These are phyloP conservation scores for Oryza officinalis DNA, from an alignment of 176 grass and related monocot species.

Conservation along the genomic window DNA sequence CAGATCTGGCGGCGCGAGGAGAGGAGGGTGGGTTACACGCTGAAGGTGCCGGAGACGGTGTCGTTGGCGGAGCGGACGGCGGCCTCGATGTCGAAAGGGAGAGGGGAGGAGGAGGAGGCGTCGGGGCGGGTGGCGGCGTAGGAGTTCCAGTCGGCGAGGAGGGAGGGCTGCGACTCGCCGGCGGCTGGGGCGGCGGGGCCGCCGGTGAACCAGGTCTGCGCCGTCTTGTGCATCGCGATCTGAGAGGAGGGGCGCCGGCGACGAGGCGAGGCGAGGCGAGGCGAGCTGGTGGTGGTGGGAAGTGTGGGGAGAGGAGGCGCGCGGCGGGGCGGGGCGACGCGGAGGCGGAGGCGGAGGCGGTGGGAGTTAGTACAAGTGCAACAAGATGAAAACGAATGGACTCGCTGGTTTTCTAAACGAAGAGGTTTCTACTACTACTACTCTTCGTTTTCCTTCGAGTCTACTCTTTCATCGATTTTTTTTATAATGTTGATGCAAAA, in stretches of 20 bases:
- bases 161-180: constrained; percentile 56
- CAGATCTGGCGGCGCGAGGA: background rate
- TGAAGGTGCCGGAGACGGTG: constrained; percentile 89
- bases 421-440: background rate
- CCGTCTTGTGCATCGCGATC: constrained; percentile 68
- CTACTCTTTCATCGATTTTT: background rate
- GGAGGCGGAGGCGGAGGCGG: background rate
- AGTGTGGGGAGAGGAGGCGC: background rate
- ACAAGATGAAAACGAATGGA: background rate
- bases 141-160: constrained; percentile 93
- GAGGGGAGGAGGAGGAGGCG: constrained; percentile 45
- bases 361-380: background rate
- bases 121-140: constrained; percentile 71
- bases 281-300: background rate
- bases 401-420: background rate
- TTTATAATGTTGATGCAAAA: too few relatives aligned
- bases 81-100: constrained; percentile 91
- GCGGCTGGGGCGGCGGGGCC: constrained; percentile 26
- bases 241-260: background rate
- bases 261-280: constrained; percentile 4
- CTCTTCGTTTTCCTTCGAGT: background rate
- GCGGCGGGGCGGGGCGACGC: constrained; percentile 13
- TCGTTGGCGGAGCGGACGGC: constrained; percentile 91
- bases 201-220: constrained; percentile 89
- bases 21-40: constrained; percentile 45